Evolutionary conservation across 306 rosid genomes (phyloP), one percentile per base, ranked within the genome.

Genomic region (Vigna hirtella): DNA sequence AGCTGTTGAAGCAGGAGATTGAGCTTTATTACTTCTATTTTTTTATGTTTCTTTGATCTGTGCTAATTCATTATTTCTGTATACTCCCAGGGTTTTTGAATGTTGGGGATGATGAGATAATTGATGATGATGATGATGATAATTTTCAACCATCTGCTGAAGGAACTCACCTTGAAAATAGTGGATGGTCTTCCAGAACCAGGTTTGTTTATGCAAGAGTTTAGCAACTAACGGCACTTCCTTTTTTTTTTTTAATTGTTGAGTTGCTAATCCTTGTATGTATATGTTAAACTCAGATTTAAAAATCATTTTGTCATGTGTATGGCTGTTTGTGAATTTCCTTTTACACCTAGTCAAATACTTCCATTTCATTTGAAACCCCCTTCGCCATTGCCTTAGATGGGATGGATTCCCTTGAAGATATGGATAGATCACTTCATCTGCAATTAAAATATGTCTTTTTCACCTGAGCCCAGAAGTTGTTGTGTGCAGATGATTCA

Each of bases 161-260:
- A 84, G 99, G 94, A 65, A 62, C 90, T 49, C 78, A 85, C 77
- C 83, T 89, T 53, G 99, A 95, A 70, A 93, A 93, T 84, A 91
- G 89, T 53, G 99, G 99, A 82, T 96, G 99, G 99, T 96, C 99
- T 83, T 96, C 97, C 68, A 96, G 99, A 34, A 93, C 98, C 86
- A 91, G 99, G 99, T 90, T 17, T 76, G 89, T 79, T 77, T 81
- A 61, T 73, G 50, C 61, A 49, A 78, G 72, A 56, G 78, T 76
- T 70, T 66, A 11, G 55, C 42, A 38, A 24, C 47, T 36, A 32
- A 57, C 65, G 81, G 67, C 49, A 0, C 48, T 42, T 45, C 49
- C 12, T 61, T 67, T 11, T n/a, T 11, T 40, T 6, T 24, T 26
- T 47, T 28, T 26, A 11, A 20, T 36, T 30, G 18, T 43, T 17